Percentiles rank a stretch among this genome's conserved stretches.
These are phyloP conservation scores for Cryptococcus sp. DNA, from an alignment of 1,284 basidiomycete species.

Conservation along the genomic window DNA sequence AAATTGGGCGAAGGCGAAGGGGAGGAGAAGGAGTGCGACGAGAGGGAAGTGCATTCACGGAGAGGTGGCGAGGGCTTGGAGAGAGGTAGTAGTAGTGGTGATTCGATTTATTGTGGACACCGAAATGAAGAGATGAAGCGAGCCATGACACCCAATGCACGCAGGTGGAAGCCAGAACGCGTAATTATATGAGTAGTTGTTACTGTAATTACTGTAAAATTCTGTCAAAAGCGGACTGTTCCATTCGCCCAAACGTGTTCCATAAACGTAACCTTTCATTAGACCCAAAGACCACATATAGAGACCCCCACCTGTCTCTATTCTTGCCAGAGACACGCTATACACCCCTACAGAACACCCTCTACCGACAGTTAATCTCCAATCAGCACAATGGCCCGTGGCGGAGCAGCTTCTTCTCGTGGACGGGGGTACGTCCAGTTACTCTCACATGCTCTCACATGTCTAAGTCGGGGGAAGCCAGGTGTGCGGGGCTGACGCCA, in stretches of 20 bases:
- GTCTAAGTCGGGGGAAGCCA: background rate
- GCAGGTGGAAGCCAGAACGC: no score
- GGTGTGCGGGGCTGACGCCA: background rate
- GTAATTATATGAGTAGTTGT: no score
- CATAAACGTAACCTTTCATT: background rate
- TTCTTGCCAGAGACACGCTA: no score
- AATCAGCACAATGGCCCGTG: slow-evolving; percentile 26
- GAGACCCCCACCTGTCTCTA: no score
- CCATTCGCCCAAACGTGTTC: no score
- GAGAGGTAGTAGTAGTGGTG: no score
- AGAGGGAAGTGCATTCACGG: background rate
- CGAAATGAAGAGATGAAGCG: no score
- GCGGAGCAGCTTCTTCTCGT: slow-evolving; percentile 34
- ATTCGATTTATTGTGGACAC: no score
- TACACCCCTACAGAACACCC: no score
- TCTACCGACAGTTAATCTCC: background rate
- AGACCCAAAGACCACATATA: background rate
- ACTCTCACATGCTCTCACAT: background rate
- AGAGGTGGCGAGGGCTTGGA: no score
- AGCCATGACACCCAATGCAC: no score
- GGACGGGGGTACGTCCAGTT: slow-evolving; percentile 38
- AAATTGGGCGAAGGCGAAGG: slow-evolving; percentile 29
- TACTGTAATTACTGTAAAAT: background rate
- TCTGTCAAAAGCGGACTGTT: no score
- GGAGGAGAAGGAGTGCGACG: background rate